Evolutionary conservation across 2,329 filamentous ascomycete species (phyloP).

Genomic region (Colletotrichum gloeosporioides): DNA sequence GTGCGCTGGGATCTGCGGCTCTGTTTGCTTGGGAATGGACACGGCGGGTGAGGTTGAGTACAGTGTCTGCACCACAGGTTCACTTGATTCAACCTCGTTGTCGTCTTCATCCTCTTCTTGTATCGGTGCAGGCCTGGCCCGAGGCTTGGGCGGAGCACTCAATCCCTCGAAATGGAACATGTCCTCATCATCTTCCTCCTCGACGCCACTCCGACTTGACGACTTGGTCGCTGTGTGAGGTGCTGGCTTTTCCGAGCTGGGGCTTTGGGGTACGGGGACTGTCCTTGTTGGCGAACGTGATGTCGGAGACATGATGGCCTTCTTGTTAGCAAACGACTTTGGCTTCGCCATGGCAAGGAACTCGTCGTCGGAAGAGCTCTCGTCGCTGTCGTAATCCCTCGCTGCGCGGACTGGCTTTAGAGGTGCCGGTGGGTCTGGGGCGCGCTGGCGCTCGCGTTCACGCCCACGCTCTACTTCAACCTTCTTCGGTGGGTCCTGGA

Average conservation of each 20-base stretch:
- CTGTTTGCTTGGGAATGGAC: conserved; percentile 37
- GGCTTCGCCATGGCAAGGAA: conserved; percentile 45
- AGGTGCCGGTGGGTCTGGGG: background rate
- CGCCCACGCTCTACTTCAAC: background rate
- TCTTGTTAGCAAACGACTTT: conserved; percentile 34
- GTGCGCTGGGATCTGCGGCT: conserved; percentile 27
- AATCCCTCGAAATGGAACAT: conserved; percentile 53
- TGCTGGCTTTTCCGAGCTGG: background rate
- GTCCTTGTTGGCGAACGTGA: conserved; percentile 13
- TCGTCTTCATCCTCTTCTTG: conserved; percentile 42
- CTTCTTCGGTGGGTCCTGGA: background rate
- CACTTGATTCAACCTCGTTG: conserved; percentile 9
- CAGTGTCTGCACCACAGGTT: conserved; percentile 27
- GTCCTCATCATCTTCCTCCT: conserved; percentile 35
- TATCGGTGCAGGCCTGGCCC: conserved; percentile 28
- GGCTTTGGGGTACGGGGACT: background rate
- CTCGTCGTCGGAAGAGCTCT: conserved; percentile 44
- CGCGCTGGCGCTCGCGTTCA: background rate
- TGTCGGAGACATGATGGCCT: conserved; percentile 20
- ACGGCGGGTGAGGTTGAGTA: conserved; percentile 53
- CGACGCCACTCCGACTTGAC: background rate
- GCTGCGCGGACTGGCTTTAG: background rate
- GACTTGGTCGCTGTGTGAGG: background rate
- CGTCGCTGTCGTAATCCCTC: conserved; percentile 24
- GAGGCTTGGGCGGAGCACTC: conserved; percentile 32